phyloP scores from a whole-genome alignment of 768 basidiomycete species.

The Nidula microcarpa region DNA sequence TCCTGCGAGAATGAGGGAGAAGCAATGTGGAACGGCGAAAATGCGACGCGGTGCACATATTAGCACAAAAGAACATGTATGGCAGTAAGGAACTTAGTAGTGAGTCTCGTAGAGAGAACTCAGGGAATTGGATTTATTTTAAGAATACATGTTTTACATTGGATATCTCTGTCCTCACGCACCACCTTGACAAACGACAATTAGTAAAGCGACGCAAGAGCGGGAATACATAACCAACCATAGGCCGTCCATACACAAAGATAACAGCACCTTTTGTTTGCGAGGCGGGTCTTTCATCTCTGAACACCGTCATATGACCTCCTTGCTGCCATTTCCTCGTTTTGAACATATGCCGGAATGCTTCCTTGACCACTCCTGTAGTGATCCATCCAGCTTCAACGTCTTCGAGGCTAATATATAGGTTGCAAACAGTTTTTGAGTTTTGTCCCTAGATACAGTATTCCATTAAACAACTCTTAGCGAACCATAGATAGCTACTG shows the following conservation, averaged over 20 bases:
- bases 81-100: too few relatives aligned
- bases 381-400: slow-evolving; percentile 1
- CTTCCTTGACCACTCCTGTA: not conserved
- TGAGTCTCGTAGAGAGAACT: too few relatives aligned
- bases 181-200: too few relatives aligned
- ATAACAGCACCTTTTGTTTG: not conserved
- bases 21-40: too few relatives aligned
- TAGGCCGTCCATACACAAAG: not conserved
- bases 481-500: not conserved
- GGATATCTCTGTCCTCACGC: too few relatives aligned
- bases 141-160: too few relatives aligned
- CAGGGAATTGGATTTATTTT: too few relatives aligned
- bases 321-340: slow-evolving; percentile 1
- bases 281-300: not conserved
- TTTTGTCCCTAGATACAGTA: not conserved
- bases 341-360: slow-evolving; percentile 1
- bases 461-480: too few relatives aligned
- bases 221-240: not conserved
- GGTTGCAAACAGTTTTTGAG: slow-evolving; percentile 1
- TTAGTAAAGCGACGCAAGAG: too few relatives aligned
- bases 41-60: too few relatives aligned
- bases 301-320: not conserved
- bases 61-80: too few relatives aligned
- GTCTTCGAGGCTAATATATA: not conserved
- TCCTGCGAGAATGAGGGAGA: too few relatives aligned